Conservation (phyloP, 2,329 filamentous ascomycete species). For the Alternaria consortialis region DNA sequence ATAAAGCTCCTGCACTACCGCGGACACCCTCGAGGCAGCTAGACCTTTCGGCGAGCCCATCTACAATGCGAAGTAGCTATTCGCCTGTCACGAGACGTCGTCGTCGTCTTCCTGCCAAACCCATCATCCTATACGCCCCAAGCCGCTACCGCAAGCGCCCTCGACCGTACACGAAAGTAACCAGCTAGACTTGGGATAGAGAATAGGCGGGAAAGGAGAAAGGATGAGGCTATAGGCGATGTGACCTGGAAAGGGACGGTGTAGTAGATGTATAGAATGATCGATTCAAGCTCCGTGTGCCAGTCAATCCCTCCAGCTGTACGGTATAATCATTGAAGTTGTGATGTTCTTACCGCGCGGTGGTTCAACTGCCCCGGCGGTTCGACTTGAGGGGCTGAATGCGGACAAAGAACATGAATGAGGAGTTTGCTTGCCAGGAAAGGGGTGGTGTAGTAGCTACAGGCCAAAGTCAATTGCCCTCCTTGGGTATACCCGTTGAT, state of each 20-base stretch:
- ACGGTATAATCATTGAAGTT: neutral
- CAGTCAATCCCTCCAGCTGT: neutral
- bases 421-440: neutral
- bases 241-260: neutral
- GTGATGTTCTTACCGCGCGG: neutral
- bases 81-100: too few species aligned
- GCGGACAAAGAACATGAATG: neutral
- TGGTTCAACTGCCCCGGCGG: neutral
- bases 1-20: neutral
- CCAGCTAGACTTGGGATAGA: neutral
- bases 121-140: neutral
- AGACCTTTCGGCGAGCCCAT: neutral
- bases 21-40: neutral
- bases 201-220: neutral
- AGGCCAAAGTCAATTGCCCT: neutral
- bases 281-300: neutral
- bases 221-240: neutral
- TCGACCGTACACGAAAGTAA: neutral
- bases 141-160: slow-evolving; percentile 1
- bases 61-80: neutral
- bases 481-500: neutral
- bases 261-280: neutral
- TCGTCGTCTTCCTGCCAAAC: neutral
- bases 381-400: neutral
- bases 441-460: neutral